Conservation (phyloP, 2,329 filamentous ascomycete genomes). For the Diplodia seriata region DNA sequence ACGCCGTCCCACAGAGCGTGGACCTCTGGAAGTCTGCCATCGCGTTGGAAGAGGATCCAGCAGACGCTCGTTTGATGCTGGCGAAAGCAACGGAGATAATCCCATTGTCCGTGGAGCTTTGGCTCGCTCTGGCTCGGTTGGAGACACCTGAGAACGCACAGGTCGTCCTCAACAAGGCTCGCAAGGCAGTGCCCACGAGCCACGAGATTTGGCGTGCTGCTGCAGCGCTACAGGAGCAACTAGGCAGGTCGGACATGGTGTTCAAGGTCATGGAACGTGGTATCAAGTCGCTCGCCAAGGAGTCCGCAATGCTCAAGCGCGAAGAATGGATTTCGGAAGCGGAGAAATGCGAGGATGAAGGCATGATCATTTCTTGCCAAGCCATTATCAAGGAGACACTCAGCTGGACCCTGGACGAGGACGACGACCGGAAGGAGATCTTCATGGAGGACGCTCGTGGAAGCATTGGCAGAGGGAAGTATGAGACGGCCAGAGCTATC, state of each 20-base stretch:
- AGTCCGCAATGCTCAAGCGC: slow-evolving; percentile 94
- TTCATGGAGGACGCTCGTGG: slow-evolving; percentile 93
- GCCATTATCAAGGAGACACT: slow-evolving; percentile 92
- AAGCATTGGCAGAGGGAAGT: slow-evolving; percentile 80
- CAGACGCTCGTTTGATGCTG: slow-evolving; percentile 85
- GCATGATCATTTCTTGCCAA: slow-evolving; percentile 82
- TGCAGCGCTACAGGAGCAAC: slow-evolving; percentile 85
- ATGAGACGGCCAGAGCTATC: slow-evolving; percentile 90
- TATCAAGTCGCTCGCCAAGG: slow-evolving; percentile 83
- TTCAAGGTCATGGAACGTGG: slow-evolving; percentile 92
- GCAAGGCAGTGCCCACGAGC: slow-evolving; percentile 90
- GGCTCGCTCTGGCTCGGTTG: slow-evolving; percentile 89
- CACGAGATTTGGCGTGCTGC: slow-evolving; percentile 98
- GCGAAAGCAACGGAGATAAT: slow-evolving; percentile 97
- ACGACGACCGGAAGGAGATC: slow-evolving; percentile 93
- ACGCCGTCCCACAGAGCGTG: slow-evolving; percentile 92
- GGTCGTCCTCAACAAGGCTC: slow-evolving; percentile 91
- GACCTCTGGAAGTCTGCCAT: slow-evolving; percentile 98
- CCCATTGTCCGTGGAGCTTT: slow-evolving; percentile 89
- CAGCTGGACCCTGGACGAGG: slow-evolving; percentile 91
- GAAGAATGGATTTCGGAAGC: slow-evolving; percentile 97
- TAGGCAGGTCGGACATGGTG: slow-evolving; percentile 79
- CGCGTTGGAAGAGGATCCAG: slow-evolving; percentile 89
- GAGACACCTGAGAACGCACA: slow-evolving; percentile 92
- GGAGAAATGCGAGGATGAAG: slow-evolving; percentile 92